phyloP scores from a whole-genome alignment of 176 grass and related monocot species.

The Areca catechu region DNA sequence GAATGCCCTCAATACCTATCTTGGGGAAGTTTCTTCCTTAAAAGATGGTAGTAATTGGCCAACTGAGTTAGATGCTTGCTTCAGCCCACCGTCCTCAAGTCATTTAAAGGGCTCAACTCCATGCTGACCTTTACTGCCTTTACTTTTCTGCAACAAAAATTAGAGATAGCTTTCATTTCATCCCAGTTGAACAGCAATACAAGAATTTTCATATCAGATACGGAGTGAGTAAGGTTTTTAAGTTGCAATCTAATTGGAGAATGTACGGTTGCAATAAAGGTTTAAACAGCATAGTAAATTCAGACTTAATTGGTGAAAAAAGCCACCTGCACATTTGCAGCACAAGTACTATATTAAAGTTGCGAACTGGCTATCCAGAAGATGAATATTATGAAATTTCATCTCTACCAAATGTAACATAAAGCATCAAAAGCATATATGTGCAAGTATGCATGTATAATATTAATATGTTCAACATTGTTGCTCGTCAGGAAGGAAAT shows the following conservation, averaged over 20 bases:
- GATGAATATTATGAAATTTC: background rate
- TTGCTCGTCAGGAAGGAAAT: too few species aligned
- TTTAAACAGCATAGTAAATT: constrained; percentile 3
- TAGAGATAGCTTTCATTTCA: background rate
- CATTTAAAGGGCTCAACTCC: background rate
- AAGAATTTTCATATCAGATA: constrained; percentile 1
- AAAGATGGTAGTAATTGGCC: constrained; percentile 16
- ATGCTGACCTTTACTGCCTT: background rate
- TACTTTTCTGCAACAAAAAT: background rate
- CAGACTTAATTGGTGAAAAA: background rate
- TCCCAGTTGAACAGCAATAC: background rate
- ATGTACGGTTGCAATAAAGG: background rate
- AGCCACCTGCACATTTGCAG: background rate
- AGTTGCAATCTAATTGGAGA: constrained; percentile 1
- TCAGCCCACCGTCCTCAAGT: constrained; percentile 1
- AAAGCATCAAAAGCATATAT: too few species aligned
- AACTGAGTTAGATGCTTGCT: constrained; percentile 6
- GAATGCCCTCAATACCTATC: background rate
- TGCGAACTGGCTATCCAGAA: background rate
- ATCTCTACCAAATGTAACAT: too few species aligned
- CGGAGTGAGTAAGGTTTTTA: constrained; percentile 17
- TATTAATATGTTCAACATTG: too few species aligned
- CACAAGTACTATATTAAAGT: background rate
- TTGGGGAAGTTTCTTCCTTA: background rate
- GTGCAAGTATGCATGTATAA: too few species aligned